Evolutionary conservation across 495 filamentous ascomycete species (phyloP), one percentile per base, ranked within the genome.

Genomic region (Trichoderma erinaceum): DNA sequence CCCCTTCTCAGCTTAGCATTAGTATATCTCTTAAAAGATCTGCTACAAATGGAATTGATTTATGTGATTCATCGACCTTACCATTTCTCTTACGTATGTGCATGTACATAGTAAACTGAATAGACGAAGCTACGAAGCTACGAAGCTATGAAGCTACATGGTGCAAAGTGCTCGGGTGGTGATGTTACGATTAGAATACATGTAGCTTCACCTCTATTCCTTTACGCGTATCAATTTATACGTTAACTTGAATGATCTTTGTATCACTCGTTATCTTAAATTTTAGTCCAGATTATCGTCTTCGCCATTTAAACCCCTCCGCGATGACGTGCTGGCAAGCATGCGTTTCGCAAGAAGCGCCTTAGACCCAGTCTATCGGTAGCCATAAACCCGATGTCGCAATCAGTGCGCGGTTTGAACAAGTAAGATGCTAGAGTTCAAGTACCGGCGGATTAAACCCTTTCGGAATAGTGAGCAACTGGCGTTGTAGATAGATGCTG

Each of bases 301-400:
- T 44, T 44, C 10, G 43, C 48, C 15, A 2, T 48, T 41, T 18
- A 25, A 16, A 41, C 43, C 41, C 41, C 43, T 38, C 35, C 44
- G 25, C n/a, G 66, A 67, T 67, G 66, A 41, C 66, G 66, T 67
- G 66, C 66, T 67, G 46, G 66, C 66, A n/a, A 27, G 46, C 27
- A 56, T 52, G 23, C 15, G 44, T 56, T 48, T 67, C 66, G 66
- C 52, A 67, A 67, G 23, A 25, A 10, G 65, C 43, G 21, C 8
- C 56, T 61, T n/a, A 48, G 56, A 32, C 12, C 56, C 56, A 32
- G 10, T 29, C 56, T 25, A 18, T 61, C 16, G 56, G 56, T 27
- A 61, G 27, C 15, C 10, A 21, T 25, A 61, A 2, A 61, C 10
- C 56, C 56, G 25, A 61, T 32, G 56, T 61, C 56, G 56, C 56